Evolutionary conservation across 352 stramenopile genomes (phyloP), one percentile per base, ranked within the genome.

Genomic region (Phytophthora idaei): DNA sequence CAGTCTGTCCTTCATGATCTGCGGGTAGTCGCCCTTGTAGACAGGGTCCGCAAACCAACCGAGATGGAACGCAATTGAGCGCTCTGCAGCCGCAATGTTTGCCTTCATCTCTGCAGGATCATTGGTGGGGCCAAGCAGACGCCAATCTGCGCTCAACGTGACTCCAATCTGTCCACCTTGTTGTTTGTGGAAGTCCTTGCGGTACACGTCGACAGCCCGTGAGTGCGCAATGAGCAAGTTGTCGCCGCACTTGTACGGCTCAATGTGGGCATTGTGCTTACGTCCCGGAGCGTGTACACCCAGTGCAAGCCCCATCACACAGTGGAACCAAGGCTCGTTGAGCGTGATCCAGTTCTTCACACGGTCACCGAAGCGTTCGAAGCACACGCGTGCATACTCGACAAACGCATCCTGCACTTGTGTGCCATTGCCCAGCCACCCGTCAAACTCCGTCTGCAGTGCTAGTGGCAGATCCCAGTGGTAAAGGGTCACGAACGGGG

Each of bases 321-420:
- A 77, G 12, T 87, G 72, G 21, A 79, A 92, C 85, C 87, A 97
- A 10, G 88, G 73, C 77, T 98, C 94, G 70, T 98, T 98, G 57
- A 98, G 77, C 2, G 93, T 98, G 39, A 98, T 86, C 93, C 93
- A 98, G 56, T 86, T 82, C 73, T 96, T 97, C 31, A 98, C 92
- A 36, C 92, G 78, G 69, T 97, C 87, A 31, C 92, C 92, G 76
- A 97, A 98, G 11, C 69, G 64, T n/a, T 91, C 73, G 76, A 98
- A 98, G 57, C 88, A 97, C 10, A 96, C 73, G 28, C 83, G 71
- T 29, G 90, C 88, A 69, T 98, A 98, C 14, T 87, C 64, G 14
- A 73, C 80, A 61, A 94, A 96, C 27, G 77, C 73, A 1, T 82
- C 57, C 5, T 79, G 69, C 25, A 90, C 74, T 17, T 80, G 61